Evolutionary conservation across 2,329 filamentous ascomycete genomes (phyloP).

Genomic region (Penicillium frequentans): DNA sequence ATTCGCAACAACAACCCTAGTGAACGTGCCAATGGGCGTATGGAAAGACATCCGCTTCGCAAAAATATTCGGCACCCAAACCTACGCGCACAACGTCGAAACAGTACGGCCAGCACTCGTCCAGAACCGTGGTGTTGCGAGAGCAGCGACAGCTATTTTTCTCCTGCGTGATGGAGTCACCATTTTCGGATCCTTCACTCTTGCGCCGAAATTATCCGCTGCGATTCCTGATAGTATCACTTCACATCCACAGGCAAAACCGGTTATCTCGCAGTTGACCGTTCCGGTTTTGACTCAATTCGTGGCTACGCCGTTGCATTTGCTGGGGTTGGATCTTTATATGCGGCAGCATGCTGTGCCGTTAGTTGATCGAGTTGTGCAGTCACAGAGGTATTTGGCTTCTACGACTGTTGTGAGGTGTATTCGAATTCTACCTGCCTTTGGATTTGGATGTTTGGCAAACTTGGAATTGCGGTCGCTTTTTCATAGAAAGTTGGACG

Average conservation of each 20-base stretch:
- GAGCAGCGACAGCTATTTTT: conserved; percentile 57
- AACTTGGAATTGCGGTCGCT: conserved; percentile 53
- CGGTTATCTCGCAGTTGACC: conserved; percentile 63
- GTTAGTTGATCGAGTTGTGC: conserved; percentile 57
- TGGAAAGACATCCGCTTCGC: conserved; percentile 40
- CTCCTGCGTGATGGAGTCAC: conserved; percentile 77
- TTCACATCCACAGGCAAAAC: conserved; percentile 21
- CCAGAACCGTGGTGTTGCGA: conserved; percentile 13
- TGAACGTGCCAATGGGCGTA: conserved; percentile 31
- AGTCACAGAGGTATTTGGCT: conserved; percentile 68
- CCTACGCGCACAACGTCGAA: conserved; percentile 60
- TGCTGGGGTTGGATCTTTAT: conserved; percentile 83
- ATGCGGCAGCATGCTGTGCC: conserved; percentile 49
- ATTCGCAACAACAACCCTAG: conserved; percentile 56
- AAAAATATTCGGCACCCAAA: conserved; percentile 70
- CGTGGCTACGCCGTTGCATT: conserved; percentile 75
- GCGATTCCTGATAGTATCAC: conserved; percentile 24
- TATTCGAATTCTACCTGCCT: conserved; percentile 79
- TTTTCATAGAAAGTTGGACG: conserved; percentile 18
- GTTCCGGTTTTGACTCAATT: conserved; percentile 77
- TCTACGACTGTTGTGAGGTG: conserved; percentile 70
- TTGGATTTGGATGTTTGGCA: conserved; percentile 80
- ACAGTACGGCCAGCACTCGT: conserved; percentile 43
- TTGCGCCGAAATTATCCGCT: conserved; percentile 23
- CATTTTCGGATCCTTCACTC: conserved; percentile 60